Evolutionary conservation across 305 asterid species (phyloP).

Genomic region (Lippia alba): DNA sequence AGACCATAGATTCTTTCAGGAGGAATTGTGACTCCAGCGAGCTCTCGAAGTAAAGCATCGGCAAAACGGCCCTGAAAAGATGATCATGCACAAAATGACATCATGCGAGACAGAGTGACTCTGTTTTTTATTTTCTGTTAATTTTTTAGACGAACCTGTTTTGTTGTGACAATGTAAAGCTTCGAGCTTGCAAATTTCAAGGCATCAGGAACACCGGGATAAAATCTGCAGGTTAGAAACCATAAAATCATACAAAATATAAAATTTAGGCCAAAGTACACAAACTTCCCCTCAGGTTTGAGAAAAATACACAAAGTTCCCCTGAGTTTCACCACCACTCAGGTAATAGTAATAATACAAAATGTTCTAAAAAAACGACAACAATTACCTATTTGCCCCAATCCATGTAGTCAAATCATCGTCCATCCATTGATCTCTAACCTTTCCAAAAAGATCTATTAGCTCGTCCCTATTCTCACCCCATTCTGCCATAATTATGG

Average conservation of each 20-base stretch:
- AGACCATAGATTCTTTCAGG: constrained; percentile 85
- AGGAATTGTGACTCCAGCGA: constrained; percentile 82
- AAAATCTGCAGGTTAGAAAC: constrained; percentile 60
- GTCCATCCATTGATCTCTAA: constrained; percentile 94
- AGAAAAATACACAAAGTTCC: no score
- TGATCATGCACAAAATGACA: no score
- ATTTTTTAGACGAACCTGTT: constrained; percentile 57
- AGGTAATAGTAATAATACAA: no score
- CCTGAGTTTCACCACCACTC: no score
- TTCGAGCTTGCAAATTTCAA: constrained; percentile 89
- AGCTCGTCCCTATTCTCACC: constrained; percentile 72
- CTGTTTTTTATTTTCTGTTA: no score
- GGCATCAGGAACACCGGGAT: constrained; percentile 97
- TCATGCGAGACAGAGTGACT: no score
- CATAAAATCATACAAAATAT: neutral
- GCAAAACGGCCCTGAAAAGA: constrained; percentile 75
- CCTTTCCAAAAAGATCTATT: constrained; percentile 89
- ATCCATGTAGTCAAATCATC: constrained; percentile 84
- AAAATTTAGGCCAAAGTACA: no score
- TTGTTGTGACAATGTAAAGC: constrained; percentile 90
- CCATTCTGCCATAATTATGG: constrained; percentile 83
- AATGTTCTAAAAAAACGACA: neutral
- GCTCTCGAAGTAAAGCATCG: constrained; percentile 81
- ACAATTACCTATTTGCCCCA: constrained; percentile 76
- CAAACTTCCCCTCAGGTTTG: no score